Conservation (phyloP, 305 asterid genomes). For the Stenogyne calaminthoides region DNA sequence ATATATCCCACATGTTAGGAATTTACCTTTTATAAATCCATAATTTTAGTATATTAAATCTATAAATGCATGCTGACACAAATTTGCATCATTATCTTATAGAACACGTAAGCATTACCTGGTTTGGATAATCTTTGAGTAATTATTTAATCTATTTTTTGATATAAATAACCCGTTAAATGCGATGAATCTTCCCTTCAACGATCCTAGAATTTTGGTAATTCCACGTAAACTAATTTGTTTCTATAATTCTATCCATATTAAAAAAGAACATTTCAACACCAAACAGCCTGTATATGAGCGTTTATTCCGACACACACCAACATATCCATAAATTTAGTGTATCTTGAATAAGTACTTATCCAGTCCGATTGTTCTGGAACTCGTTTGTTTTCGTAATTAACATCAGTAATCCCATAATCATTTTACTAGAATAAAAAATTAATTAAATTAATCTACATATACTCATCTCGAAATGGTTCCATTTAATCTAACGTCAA, state of each 20-base stretch:
- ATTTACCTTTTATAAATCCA: no score
- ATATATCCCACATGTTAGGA: no score
- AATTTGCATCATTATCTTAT: slow-evolving; percentile 35
- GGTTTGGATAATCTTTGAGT: neutral
- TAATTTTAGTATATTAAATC: no score
- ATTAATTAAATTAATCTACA: neutral
- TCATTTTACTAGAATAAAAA: no score
- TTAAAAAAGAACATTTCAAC: neutral
- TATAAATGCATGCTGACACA: slow-evolving; percentile 24
- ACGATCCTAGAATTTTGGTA: slow-evolving; percentile 27
- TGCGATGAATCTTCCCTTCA: neutral
- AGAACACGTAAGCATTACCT: neutral
- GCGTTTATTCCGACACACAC: no score
- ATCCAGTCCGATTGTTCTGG: neutral
- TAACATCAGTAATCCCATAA: neutral
- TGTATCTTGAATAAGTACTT: neutral
- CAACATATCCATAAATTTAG: neutral
- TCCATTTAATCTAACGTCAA: no score
- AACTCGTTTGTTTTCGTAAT: neutral
- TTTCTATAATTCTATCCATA: neutral
- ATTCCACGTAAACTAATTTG: neutral
- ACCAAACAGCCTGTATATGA: neutral
- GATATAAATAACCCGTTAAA: neutral
- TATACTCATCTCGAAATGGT: no score
- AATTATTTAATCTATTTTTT: neutral